Percentiles rank a stretch among this genome's conserved stretches.
Evolutionary conservation across 1,139 yeast species (phyloP).

Genomic region (Diutina rugosa): DNA sequence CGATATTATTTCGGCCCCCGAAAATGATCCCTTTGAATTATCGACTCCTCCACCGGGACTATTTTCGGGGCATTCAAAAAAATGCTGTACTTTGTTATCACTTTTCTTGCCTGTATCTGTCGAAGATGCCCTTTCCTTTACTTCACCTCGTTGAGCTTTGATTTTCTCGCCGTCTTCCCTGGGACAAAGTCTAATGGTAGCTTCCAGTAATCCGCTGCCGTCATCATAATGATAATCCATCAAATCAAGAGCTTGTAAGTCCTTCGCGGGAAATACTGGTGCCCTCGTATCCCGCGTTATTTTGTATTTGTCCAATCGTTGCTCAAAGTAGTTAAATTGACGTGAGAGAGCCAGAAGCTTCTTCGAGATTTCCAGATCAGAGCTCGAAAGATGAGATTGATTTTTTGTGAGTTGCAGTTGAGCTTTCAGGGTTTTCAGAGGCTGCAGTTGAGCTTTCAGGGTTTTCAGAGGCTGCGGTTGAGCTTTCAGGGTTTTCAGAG

Average conservation of each 20-base stretch:
- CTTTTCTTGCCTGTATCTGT: not conserved
- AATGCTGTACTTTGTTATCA: not conserved
- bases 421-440: not conserved
- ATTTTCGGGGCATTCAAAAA: slow-evolving; percentile 1
- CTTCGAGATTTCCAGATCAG: not conserved
- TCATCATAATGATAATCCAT: not conserved
- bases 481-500: not conserved
- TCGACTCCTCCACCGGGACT: not conserved
- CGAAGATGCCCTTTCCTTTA: not conserved
- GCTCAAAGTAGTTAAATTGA: not conserved
- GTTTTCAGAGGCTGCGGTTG: not conserved
- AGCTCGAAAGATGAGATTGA: not conserved
- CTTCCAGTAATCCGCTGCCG: not conserved
- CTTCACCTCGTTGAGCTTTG: not conserved
- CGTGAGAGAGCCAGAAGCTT: not conserved
- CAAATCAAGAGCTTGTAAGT: not conserved
- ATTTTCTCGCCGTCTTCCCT: not conserved
- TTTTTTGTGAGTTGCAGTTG: not conserved
- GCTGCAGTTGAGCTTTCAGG: not conserved
- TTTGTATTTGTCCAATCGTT: not conserved
- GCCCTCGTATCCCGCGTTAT: not conserved
- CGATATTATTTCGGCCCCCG: not conserved
- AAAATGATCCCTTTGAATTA: not conserved
- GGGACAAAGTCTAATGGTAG: not conserved
- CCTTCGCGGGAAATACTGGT: not conserved